Conservation (phyloP, 768 basidiomycete genomes). For the Naematelia encephala region DNA sequence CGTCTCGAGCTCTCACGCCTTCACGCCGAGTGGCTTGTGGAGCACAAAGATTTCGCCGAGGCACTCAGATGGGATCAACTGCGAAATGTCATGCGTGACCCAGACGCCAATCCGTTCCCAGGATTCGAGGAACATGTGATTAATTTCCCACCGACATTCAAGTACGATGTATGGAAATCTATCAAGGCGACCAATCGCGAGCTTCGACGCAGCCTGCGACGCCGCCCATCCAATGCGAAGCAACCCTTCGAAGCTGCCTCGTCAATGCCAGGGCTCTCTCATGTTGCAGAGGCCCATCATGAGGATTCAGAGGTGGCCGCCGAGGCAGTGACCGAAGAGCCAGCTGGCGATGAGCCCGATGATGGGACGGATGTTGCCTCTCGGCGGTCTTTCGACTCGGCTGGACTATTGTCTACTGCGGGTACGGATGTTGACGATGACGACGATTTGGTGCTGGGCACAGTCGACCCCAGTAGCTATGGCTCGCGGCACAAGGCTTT, state of each 20-base stretch:
- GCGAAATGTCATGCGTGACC: slow-evolving; percentile 67
- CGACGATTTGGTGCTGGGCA: background rate
- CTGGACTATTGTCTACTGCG: slow-evolving; percentile 22
- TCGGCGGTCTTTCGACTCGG: slow-evolving; percentile 58
- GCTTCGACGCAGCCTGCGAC: slow-evolving; percentile 26
- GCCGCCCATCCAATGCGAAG: slow-evolving; percentile 11
- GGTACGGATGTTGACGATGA: slow-evolving; percentile 41
- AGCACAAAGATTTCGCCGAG: slow-evolving; percentile 77
- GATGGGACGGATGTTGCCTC: slow-evolving; percentile 54
- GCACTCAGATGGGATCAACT: slow-evolving; percentile 90
- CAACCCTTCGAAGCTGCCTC: slow-evolving; percentile 4
- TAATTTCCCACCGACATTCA: slow-evolving; percentile 88
- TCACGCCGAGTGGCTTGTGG: slow-evolving; percentile 91
- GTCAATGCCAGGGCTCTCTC: slow-evolving; percentile 13
- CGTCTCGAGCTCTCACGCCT: slow-evolving; percentile 80
- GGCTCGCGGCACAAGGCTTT: slow-evolving; percentile 28
- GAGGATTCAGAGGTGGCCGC: slow-evolving; percentile 7
- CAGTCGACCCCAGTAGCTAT: slow-evolving; percentile 14
- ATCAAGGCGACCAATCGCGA: slow-evolving; percentile 48
- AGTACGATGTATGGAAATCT: slow-evolving; percentile 52
- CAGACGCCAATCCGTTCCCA: slow-evolving; percentile 59
- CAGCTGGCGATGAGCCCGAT: slow-evolving; percentile 23
- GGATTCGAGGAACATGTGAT: slow-evolving; percentile 80
- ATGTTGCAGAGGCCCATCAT: slow-evolving; percentile 30
- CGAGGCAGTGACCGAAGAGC: slow-evolving; percentile 8